phyloP scores from a whole-genome alignment of 2,329 filamentous ascomycete species.

The Dothideomycetes sp. region DNA sequence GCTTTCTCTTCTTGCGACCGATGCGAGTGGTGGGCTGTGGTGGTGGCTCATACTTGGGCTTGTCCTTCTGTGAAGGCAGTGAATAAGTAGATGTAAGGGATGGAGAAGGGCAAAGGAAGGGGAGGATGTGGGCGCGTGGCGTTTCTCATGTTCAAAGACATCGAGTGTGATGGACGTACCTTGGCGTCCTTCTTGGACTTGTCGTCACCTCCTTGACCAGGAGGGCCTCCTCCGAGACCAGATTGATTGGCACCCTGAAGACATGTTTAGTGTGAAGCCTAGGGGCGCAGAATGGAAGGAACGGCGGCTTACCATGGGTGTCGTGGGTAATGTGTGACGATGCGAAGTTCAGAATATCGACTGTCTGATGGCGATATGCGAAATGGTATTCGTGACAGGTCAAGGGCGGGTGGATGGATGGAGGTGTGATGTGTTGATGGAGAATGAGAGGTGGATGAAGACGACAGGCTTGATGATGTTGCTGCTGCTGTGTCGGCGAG shows the following conservation, averaged over 20 bases:
- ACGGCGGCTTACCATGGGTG: slow-evolving; percentile 8
- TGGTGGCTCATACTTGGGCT: slow-evolving; percentile 99
- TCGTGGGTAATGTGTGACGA: background rate
- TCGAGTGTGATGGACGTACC: slow-evolving; percentile 17
- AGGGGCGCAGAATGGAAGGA: background rate
- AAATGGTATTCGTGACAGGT: background rate
- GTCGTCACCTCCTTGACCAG: slow-evolving; percentile 52
- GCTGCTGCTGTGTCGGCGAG: background rate
- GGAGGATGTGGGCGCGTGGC: slow-evolving; percentile 1
- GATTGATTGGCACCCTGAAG: slow-evolving; percentile 72
- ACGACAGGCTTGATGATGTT: background rate
- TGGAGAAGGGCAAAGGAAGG: background rate
- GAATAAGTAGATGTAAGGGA: background rate
- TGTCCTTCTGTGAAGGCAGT: slow-evolving; percentile 65
- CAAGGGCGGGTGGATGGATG: background rate
- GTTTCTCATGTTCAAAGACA: background rate
- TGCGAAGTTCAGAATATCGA: background rate
- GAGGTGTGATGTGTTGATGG: background rate
- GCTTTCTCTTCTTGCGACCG: slow-evolving; percentile 97
- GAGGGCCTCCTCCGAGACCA: slow-evolving; percentile 64
- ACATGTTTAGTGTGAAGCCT: slow-evolving; percentile 3
- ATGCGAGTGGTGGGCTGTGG: slow-evolving; percentile 93
- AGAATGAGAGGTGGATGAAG: background rate
- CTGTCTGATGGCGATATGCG: background rate
- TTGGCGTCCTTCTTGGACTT: slow-evolving; percentile 78